phyloP scores from a whole-genome alignment of 192 early-diverging fungal species.

The Gorgonomyces haynaldii region DNA sequence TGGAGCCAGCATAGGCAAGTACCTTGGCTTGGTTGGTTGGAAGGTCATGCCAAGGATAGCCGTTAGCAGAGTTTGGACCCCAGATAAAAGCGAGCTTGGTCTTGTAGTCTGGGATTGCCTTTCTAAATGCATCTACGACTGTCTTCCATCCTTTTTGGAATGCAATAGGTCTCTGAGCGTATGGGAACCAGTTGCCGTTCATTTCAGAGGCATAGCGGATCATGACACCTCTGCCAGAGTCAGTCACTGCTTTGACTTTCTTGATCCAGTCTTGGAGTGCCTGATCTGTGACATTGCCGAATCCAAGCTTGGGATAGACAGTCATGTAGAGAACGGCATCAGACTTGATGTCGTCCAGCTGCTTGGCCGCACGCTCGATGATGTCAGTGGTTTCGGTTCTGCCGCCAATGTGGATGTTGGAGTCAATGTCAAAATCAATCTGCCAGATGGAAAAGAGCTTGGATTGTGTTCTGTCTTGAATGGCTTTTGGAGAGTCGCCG shows the following conservation, averaged over 20 bases:
- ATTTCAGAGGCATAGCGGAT: constrained; percentile 31
- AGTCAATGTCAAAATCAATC: constrained; percentile 8
- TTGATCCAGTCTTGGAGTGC: constrained; percentile 1
- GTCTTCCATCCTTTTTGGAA: constrained; percentile 13
- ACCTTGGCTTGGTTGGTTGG: too few species aligned
- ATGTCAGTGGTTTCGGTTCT: background rate
- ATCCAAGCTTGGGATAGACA: constrained; percentile 24
- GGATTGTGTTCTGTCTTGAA: constrained; percentile 9
- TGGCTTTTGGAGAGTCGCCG: constrained; percentile 6
- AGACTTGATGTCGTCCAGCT: constrained; percentile 19
- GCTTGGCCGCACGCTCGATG: constrained; percentile 8
- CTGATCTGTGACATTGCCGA: constrained; percentile 16
- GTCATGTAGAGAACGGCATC: constrained; percentile 27
- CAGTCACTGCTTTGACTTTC: background rate
- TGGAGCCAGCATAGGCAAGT: too few species aligned
- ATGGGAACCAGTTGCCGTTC: constrained; percentile 30
- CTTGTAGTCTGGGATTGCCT: background rate
- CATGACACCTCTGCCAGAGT: constrained; percentile 12
- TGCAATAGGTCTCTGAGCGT: constrained; percentile 20
- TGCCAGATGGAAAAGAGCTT: constrained; percentile 13
- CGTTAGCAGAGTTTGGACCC: constrained; percentile 24
- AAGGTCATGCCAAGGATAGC: constrained; percentile 26
- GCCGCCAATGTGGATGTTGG: too few species aligned
- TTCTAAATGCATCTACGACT: constrained; percentile 9
- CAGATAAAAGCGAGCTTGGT: constrained; percentile 20